These are phyloP conservation scores for Verticillium albo-atrum DNA, from an alignment of 2,329 filamentous ascomycete genomes.

Conservation along the genomic window DNA sequence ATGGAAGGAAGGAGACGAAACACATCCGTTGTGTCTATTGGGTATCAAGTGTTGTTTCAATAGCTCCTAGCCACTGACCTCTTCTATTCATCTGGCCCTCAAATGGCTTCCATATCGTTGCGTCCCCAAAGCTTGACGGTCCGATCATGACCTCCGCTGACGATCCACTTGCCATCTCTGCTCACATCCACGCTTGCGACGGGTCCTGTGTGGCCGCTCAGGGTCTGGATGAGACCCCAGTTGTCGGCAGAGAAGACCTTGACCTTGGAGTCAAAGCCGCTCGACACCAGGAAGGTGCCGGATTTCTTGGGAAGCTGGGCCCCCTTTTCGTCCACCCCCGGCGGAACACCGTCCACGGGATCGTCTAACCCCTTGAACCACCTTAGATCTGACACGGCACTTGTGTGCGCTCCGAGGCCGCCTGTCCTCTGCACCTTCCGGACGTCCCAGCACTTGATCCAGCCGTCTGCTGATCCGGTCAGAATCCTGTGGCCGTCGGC, in stretches of 20 bases:
- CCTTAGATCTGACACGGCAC: slow-evolving; percentile 84
- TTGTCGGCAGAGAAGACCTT: slow-evolving; percentile 96
- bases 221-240: slow-evolving; percentile 82
- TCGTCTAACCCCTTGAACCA: slow-evolving; percentile 91
- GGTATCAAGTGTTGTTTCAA: background rate
- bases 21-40: background rate
- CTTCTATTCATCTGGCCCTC: background rate
- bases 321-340: slow-evolving; percentile 62
- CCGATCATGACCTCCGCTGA: slow-evolving; percentile 88
- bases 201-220: slow-evolving; percentile 88
- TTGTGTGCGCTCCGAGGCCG: slow-evolving; percentile 84
- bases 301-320: slow-evolving; percentile 71
- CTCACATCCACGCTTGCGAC: slow-evolving; percentile 89
- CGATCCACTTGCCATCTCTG: slow-evolving; percentile 83
- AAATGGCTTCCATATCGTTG: slow-evolving; percentile 63
- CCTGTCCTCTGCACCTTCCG: slow-evolving; percentile 80
- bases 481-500: slow-evolving; percentile 87
- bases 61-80: background rate
- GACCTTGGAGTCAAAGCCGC: slow-evolving; percentile 91
- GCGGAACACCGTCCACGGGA: slow-evolving; percentile 55
- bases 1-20: no score
- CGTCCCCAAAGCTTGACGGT: slow-evolving; percentile 96
- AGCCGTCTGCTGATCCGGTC: slow-evolving; percentile 90
- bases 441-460: slow-evolving; percentile 97
- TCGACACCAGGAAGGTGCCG: slow-evolving; percentile 85